Conservation (phyloP, 176 grass and related monocot species). For the Saccharum spontaneum region DNA sequence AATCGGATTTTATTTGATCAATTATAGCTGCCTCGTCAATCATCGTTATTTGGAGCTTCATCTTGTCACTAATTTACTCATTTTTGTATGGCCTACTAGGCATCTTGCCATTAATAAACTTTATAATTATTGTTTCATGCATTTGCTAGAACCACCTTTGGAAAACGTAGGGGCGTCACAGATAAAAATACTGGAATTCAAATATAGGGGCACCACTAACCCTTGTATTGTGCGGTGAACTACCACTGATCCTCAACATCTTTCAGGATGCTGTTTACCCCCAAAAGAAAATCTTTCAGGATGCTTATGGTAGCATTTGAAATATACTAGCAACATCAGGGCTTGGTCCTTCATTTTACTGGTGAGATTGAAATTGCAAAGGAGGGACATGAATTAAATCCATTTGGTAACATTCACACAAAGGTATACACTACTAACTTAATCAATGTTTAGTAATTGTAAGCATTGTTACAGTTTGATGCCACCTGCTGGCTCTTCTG, state of each 20-base stretch:
- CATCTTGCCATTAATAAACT: not conserved
- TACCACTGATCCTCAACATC: not conserved
- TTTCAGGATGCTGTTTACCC: constrained; percentile 32
- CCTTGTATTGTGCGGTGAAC: not conserved
- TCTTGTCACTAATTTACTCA: not conserved
- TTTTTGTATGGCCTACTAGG: not conserved
- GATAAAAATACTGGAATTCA: not conserved
- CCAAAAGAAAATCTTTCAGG: no score
- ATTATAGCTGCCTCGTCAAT: not conserved
- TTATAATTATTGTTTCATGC: not conserved
- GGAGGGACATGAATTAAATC: constrained; percentile 39
- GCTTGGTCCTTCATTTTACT: constrained; percentile 21
- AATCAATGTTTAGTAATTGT: not conserved
- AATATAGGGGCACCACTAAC: not conserved
- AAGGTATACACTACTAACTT: constrained; percentile 27
- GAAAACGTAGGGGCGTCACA: not conserved
- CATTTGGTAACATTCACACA: constrained; percentile 36
- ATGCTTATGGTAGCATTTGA: constrained; percentile 11
- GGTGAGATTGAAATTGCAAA: constrained; percentile 36
- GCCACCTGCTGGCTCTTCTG: no score
- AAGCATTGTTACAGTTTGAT: not conserved
- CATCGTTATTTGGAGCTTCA: not conserved
- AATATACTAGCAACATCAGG: constrained; percentile 33
- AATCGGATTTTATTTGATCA: not conserved
- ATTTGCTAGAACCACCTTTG: constrained; percentile 7